These are phyloP conservation scores for Picea sitchensis DNA, from an alignment of 75 land plant genomes.

Conservation along the genomic window DNA sequence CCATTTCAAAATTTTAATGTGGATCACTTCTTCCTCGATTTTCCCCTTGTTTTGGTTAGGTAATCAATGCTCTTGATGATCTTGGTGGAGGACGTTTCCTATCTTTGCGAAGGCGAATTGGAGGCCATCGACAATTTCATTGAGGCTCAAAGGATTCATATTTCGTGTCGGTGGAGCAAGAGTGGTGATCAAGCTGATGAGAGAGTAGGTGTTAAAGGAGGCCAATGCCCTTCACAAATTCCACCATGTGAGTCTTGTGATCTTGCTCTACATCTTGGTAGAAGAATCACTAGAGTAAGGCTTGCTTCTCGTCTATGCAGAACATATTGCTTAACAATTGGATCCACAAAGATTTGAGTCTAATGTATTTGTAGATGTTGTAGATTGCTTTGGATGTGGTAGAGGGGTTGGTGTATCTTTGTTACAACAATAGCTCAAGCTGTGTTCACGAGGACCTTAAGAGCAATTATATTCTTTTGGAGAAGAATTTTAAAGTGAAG, in stretches of 20 bases:
- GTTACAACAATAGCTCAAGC: too few species aligned
- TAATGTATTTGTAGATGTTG: too few species aligned
- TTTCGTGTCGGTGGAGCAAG: conserved; percentile 35
- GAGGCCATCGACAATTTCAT: conserved; percentile 57
- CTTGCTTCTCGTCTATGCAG: conserved; percentile 37
- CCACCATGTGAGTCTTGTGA: conserved; percentile 51
- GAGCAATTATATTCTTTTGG: too few species aligned
- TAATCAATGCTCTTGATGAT: too few species aligned
- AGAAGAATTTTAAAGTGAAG: too few species aligned
- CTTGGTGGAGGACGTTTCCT: too few species aligned
- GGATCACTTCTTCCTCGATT: too few species aligned
- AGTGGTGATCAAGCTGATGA: conserved; percentile 65
- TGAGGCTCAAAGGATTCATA: conserved; percentile 26
- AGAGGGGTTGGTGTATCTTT: too few species aligned
- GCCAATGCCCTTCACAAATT: conserved; percentile 37
- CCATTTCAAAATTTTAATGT: too few species aligned
- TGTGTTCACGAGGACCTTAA: too few species aligned
- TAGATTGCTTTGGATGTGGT: too few species aligned
- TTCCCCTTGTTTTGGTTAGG: too few species aligned
- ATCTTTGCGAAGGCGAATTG: background rate
- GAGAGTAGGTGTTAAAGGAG: conserved; percentile 49
- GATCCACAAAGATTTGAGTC: conserved; percentile 17
- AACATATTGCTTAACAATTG: conserved; percentile 59
- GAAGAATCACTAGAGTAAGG: conserved; percentile 10
- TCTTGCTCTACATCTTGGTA: conserved; percentile 51